A percentile compares a stretch with the other conserved stretches of the same genome.
Conservation (phyloP, 805 yeast species). For the Torulaspora franciscae region DNA sequence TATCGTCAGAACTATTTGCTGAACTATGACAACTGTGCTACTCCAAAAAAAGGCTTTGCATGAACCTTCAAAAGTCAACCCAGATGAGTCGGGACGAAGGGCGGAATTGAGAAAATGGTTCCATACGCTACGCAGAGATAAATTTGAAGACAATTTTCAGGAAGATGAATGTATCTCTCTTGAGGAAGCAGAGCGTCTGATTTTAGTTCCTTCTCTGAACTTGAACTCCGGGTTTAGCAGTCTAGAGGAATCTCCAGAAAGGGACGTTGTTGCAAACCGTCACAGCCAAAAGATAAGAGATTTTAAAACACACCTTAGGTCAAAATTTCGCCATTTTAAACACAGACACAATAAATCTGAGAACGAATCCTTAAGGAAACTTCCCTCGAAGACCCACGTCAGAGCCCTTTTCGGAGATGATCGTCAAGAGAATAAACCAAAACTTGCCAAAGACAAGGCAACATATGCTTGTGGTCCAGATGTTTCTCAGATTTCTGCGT, state of each 20-base stretch:
- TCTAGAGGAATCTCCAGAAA: slow-evolving; percentile 1
- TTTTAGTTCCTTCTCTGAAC: slow-evolving; percentile 11
- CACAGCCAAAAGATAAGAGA: slow-evolving; percentile 12
- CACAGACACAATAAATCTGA: not conserved
- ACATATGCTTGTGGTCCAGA: not conserved
- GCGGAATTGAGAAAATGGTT: slow-evolving; percentile 15
- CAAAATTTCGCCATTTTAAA: slow-evolving; percentile 7
- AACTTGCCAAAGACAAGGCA: not conserved
- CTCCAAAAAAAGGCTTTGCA: not conserved
- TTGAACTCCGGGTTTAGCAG: not conserved
- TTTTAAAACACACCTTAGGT: slow-evolving; percentile 7
- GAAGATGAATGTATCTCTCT: slow-evolving; percentile 15
- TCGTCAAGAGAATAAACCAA: not conserved
- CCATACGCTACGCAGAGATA: slow-evolving; percentile 14
- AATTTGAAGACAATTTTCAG: slow-evolving; percentile 14
- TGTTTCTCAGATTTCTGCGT: not conserved
- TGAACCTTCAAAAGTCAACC: not conserved
- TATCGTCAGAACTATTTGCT: not conserved
- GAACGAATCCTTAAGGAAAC: not conserved
- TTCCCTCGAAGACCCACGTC: not conserved
- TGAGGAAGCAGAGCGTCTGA: slow-evolving; percentile 12
- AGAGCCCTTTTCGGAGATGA: not conserved
- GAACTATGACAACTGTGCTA: slow-evolving; percentile 2
- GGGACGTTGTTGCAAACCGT: not conserved
- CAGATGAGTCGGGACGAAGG: slow-evolving; percentile 4